Evolutionary conservation across 345 rosid genomes (phyloP).

Genomic region (Eucalyptus cloeziana): DNA sequence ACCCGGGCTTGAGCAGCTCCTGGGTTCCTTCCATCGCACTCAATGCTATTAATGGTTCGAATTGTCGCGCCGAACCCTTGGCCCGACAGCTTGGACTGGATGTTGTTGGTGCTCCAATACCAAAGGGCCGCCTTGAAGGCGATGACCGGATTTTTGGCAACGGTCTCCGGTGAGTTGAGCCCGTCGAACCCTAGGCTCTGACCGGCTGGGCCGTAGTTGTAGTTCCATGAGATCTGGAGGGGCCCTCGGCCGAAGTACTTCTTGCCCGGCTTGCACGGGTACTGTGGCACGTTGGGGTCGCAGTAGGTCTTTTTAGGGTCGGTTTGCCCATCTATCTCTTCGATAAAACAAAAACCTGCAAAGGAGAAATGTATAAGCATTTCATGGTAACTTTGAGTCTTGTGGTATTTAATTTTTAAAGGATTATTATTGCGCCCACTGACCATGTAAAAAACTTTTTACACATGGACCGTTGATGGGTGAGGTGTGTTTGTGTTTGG

Average conservation of each 20-base stretch:
- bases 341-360: conserved; percentile 11
- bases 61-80: conserved; percentile 47
- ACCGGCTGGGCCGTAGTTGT: conserved; percentile 43
- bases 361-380: neutral
- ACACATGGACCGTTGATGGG: neutral
- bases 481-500: too few species aligned
- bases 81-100: conserved; percentile 3
- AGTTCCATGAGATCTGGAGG: conserved; percentile 40
- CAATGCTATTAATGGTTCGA: conserved; percentile 32
- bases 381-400: neutral
- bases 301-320: conserved; percentile 7
- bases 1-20: conserved; percentile 17
- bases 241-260: conserved; percentile 53
- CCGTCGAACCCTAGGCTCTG: conserved; percentile 12
- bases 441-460: neutral
- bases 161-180: conserved; percentile 25
- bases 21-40: conserved; percentile 23
- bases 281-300: neutral
- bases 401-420: neutral
- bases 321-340: conserved; percentile 1
- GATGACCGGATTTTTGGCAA: conserved; percentile 13
- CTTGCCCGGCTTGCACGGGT: conserved; percentile 16
- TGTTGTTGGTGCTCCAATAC: conserved; percentile 43
- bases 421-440: neutral
- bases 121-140: conserved; percentile 36